Percentiles rank a stretch among this genome's conserved stretches.
Conservation (phyloP, 495 filamentous ascomycete genomes). For the Bacidia rubella region DNA sequence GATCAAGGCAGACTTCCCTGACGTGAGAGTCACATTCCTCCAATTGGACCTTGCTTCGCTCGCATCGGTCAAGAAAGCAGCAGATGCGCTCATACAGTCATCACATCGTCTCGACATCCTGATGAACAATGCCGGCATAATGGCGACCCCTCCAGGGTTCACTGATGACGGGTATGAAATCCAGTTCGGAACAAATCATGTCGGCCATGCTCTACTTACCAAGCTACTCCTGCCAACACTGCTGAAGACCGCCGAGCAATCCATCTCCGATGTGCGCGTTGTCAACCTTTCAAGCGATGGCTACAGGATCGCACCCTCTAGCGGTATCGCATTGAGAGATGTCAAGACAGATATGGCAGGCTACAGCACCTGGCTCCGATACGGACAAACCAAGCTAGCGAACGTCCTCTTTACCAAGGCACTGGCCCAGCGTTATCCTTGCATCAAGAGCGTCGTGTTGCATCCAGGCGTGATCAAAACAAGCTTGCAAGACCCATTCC, state of each 20-base stretch:
- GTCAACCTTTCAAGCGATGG: constrained; percentile 32
- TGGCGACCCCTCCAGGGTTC: constrained; percentile 33
- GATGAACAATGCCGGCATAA: constrained; percentile 58
- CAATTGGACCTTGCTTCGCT: constrained; percentile 39
- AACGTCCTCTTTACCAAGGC: constrained; percentile 51
- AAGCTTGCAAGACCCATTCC: constrained; percentile 30
- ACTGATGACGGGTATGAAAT: constrained; percentile 54
- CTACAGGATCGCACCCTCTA: constrained; percentile 24
- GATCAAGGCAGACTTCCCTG: constrained; percentile 40
- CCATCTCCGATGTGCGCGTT: constrained; percentile 29
- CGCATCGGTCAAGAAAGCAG: constrained; percentile 36
- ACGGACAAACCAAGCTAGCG: constrained; percentile 54
- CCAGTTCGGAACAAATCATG: constrained; percentile 59
- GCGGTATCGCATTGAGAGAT: constrained; percentile 22
- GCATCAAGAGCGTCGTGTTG: constrained; percentile 41
- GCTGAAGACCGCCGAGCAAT: constrained; percentile 30
- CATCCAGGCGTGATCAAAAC: constrained; percentile 57
- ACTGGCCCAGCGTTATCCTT: constrained; percentile 43
- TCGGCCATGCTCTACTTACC: constrained; percentile 54
- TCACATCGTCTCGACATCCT: constrained; percentile 45
- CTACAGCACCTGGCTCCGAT: constrained; percentile 34
- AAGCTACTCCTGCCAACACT: constrained; percentile 47
- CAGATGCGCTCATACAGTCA: constrained; percentile 30
- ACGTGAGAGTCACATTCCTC: constrained; percentile 35
- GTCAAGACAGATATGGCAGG: constrained; percentile 18